Evolutionary conservation across 2,329 filamentous ascomycete genomes (phyloP).

Genomic region (Penicillium verrucosum): DNA sequence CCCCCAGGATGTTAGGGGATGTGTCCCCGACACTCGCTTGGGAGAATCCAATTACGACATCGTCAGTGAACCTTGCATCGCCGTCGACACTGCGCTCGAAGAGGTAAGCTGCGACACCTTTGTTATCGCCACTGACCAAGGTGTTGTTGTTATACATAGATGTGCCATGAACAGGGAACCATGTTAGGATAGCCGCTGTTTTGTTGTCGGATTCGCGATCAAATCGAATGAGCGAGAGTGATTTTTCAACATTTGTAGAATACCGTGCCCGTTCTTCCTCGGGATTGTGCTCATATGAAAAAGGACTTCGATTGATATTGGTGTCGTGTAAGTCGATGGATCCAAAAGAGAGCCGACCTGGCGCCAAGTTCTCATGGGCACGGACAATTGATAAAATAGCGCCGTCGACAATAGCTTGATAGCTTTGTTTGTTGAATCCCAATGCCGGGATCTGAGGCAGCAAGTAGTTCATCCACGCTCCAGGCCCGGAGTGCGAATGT

Average conservation of each 20-base stretch:
- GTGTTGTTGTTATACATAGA: constrained; percentile 91
- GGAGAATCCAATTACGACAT: constrained; percentile 87
- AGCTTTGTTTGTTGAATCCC: constrained; percentile 83
- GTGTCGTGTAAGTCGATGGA: constrained; percentile 68
- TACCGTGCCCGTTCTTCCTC: constrained; percentile 70
- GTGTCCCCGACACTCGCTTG: constrained; percentile 91
- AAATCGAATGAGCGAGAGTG: constrained; percentile 76
- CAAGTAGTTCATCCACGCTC: constrained; percentile 91
- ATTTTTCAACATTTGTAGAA: constrained; percentile 64
- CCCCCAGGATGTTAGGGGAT: constrained; percentile 80
- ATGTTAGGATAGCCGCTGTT: constrained; percentile 77
- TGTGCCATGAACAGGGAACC: constrained; percentile 90
- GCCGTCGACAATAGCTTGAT: constrained; percentile 83
- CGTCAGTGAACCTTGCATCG: constrained; percentile 56
- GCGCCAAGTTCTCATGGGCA: constrained; percentile 68
- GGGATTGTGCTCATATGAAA: constrained; percentile 83
- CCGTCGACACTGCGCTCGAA: constrained; percentile 67
- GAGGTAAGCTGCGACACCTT: constrained; percentile 83
- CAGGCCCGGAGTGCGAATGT: constrained; percentile 87
- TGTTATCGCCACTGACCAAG: constrained; percentile 89
- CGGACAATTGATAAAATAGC: constrained; percentile 75
- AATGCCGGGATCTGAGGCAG: constrained; percentile 85
- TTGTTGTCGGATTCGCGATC: constrained; percentile 70
- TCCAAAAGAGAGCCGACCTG: constrained; percentile 70
- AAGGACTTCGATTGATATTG: constrained; percentile 86